Base-by-base conservation (phyloP, 495 filamentous ascomycete species). In the Podospora australis region DNA sequence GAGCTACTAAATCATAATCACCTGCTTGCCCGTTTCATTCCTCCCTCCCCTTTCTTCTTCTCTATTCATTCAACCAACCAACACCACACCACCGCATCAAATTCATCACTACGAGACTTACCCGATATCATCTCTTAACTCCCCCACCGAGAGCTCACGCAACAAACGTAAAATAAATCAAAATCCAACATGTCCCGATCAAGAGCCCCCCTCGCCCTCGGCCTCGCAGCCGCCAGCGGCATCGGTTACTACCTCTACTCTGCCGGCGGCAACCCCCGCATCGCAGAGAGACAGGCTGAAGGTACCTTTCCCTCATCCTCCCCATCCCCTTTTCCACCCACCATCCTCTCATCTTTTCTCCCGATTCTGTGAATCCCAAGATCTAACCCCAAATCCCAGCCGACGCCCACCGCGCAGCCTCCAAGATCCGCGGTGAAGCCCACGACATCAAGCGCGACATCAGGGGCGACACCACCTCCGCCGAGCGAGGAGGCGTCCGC, bases 191-290 rank as follows among this genome's bases (percentile, higher is more conserved):
- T 76, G 72, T 70, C 77, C 26, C 78, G 75, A 53, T 80, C 74
- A 54, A 70, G 74, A 43, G 55, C 74, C 23, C 75, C 77, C 29
- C 55, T 83, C 40, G 70, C 75, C 55, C 54, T 87, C 32, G 87
- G 81, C 51, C 58, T 81, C 40, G 76, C 72, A 11, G 83, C 77
- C 35, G 85, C 76, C 14, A 84, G 80, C 47, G 80, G 79, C 30
- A 73, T 79, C 35, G 91, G 84, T 13, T 96, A 96, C 77, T 98
- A 97, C 73, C 74, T 97, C 44, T 97, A 96, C 70, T 74, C 70
- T 19, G 87, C 91, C 1, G 90, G 90, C 42, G 92, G 92, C 28
- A 75, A 84, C 62, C 78, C 87, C n/a, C 82, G 84, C 49, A 78
- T 77, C 22, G 91, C 91, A 9, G 78, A 85, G 75, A 86, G 90